phyloP scores from a whole-genome alignment of 345 rosid genomes.

The Gynandropsis gynandra region DNA sequence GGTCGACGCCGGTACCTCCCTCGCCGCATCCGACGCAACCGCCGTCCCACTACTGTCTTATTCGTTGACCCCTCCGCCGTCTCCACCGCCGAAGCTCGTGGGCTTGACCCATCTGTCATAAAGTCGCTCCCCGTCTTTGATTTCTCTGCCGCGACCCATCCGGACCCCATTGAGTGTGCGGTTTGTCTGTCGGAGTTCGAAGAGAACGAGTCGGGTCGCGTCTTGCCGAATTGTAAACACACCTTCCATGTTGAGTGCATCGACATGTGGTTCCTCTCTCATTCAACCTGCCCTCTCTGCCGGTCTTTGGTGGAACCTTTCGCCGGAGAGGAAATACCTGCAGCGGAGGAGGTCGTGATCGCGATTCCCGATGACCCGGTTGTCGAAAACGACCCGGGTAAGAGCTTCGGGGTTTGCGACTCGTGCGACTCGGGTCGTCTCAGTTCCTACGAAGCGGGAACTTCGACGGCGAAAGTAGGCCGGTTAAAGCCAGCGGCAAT shows the following conservation, averaged over 20 bases:
- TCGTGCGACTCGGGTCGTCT: slow-evolving; percentile 25
- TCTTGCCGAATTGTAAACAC: slow-evolving; percentile 73
- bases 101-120: slow-evolving; percentile 53
- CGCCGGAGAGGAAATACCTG: neutral
- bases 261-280: slow-evolving; percentile 97
- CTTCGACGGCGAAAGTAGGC: slow-evolving; percentile 19
- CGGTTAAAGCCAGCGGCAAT: slow-evolving; percentile 38
- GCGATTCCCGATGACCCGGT: slow-evolving; percentile 9
- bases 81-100: slow-evolving; percentile 26
- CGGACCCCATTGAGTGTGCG: slow-evolving; percentile 60
- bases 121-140: slow-evolving; percentile 61
- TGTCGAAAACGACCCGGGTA: slow-evolving; percentile 23
- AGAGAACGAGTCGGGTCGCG: slow-evolving; percentile 67
- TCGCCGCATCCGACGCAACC: slow-evolving; percentile 35
- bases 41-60: slow-evolving; percentile 49
- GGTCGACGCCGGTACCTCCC: slow-evolving; percentile 43
- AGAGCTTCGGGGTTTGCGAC: slow-evolving; percentile 22
- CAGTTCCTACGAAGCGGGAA: slow-evolving; percentile 16
- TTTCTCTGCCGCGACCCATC: slow-evolving; percentile 36
- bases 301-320: slow-evolving; percentile 58
- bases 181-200: slow-evolving; percentile 87
- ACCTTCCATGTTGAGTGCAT: slow-evolving; percentile 77
- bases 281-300: slow-evolving; percentile 88
- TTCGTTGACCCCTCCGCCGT: slow-evolving; percentile 30
- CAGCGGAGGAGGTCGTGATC: slow-evolving; percentile 20